Percentiles rank a stretch among this genome's conserved stretches.
Conservation (phyloP, 2,329 filamentous ascomycete genomes). For the Aspergillus melleus region DNA sequence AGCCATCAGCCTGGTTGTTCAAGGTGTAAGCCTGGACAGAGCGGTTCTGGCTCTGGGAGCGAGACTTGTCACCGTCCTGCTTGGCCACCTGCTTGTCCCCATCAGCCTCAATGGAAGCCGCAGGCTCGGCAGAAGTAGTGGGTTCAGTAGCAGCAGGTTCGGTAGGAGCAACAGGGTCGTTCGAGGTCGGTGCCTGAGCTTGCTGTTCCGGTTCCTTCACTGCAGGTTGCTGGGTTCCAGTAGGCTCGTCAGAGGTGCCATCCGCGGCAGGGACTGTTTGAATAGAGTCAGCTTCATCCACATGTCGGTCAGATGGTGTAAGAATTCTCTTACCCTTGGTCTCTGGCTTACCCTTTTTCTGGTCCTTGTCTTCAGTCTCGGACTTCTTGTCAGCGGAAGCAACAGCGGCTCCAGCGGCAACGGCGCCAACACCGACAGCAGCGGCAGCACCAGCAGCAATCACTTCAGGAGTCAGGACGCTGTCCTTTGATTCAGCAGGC, state of each 20-base stretch:
- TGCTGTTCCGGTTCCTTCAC: constrained; percentile 2
- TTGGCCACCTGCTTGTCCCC: constrained; percentile 12
- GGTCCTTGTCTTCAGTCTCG: constrained; percentile 15
- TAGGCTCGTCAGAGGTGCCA: constrained; percentile 49
- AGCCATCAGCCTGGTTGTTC: constrained; percentile 39
- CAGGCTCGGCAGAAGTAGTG: neutral
- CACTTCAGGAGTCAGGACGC: constrained; percentile 22
- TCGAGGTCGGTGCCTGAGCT: constrained; percentile 5
- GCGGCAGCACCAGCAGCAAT: constrained; percentile 29
- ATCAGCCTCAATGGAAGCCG: constrained; percentile 13
- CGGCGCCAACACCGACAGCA: constrained; percentile 25
- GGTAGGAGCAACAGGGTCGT: constrained; percentile 6
- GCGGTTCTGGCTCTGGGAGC: constrained; percentile 37
- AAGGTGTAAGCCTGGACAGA: constrained; percentile 42
- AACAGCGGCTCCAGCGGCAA: constrained; percentile 23
- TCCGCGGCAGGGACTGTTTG: constrained; percentile 34
- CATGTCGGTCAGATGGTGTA: constrained; percentile 22
- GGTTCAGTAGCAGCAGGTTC: too few relatives aligned
- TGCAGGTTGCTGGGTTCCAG: constrained; percentile 31
- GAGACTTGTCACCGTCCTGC: constrained; percentile 27
- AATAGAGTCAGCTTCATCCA: constrained; percentile 32
- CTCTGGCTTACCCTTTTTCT: constrained; percentile 5
- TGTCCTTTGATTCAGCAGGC: constrained; percentile 20
- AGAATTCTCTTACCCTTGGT: neutral
- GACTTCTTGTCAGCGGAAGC: constrained; percentile 12